Percentiles rank a stretch among this genome's conserved stretches.
Conservation (phyloP, 768 basidiomycete species). For the Phlegmacium glaucopus region DNA sequence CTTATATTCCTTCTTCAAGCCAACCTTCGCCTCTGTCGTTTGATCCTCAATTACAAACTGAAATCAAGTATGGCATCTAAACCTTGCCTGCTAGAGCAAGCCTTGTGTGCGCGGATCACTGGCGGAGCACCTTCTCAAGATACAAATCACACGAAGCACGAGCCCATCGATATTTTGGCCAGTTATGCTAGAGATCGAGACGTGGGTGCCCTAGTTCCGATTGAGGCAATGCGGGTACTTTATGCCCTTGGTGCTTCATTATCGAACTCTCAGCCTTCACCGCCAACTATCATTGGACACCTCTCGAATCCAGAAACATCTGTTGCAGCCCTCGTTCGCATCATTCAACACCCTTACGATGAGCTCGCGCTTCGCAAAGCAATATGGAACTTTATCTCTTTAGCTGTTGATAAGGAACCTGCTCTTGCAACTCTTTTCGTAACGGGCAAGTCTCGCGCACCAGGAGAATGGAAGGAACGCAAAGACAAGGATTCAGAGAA, state of each 20-base stretch:
- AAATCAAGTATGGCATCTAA: slow-evolving; percentile 37
- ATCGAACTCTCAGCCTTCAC: slow-evolving; percentile 53
- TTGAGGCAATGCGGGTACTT: slow-evolving; percentile 66
- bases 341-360: slow-evolving; percentile 77
- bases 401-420: slow-evolving; percentile 83
- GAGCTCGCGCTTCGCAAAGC: slow-evolving; percentile 68
- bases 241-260: slow-evolving; percentile 65
- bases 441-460: slow-evolving; percentile 62
- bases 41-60: slow-evolving; percentile 66
- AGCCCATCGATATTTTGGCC: slow-evolving; percentile 75
- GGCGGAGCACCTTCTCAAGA: slow-evolving; percentile 46
- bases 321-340: slow-evolving; percentile 62
- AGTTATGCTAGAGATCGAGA: slow-evolving; percentile 64
- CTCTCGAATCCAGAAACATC: slow-evolving; percentile 74
- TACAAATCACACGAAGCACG: slow-evolving; percentile 44
- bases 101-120: slow-evolving; percentile 60
- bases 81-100: slow-evolving; percentile 72
- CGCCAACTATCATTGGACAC: slow-evolving; percentile 75
- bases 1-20: slow-evolving; percentile 68
- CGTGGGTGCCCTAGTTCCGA: slow-evolving; percentile 55
- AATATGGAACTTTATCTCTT: slow-evolving; percentile 80
- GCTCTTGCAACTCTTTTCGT: slow-evolving; percentile 80
- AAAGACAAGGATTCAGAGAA: slow-evolving; percentile 30
- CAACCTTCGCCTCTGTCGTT: slow-evolving; percentile 56
- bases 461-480: slow-evolving; percentile 35